Conservation (phyloP, 1,139 yeast species). For the Blastobotrys illinoisensis region DNA sequence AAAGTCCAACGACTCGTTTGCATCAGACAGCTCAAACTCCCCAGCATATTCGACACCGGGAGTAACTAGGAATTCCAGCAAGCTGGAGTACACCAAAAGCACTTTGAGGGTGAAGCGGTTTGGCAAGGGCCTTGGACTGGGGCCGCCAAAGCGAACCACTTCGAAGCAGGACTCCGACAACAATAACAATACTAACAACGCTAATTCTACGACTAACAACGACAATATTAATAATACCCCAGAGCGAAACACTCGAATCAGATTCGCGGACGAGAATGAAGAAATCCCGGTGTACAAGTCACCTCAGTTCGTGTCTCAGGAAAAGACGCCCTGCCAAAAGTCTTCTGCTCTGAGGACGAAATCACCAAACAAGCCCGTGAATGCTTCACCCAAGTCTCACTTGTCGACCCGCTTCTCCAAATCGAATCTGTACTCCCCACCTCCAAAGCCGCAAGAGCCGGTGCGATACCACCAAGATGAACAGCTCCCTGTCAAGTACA, state of each 20-base stretch:
- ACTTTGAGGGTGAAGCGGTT: slow-evolving; percentile 11
- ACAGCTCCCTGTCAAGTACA: background rate
- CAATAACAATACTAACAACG: background rate
- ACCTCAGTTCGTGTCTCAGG: background rate
- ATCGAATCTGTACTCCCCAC: slow-evolving; percentile 2
- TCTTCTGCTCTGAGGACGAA: background rate
- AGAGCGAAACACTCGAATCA: slow-evolving; percentile 11
- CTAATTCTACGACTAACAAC: slow-evolving; percentile 3
- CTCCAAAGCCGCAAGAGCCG: slow-evolving; percentile 13
- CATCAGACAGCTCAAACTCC: background rate
- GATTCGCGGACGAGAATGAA: slow-evolving; percentile 18
- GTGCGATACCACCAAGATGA: slow-evolving; percentile 6
- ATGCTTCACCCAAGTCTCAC: background rate
- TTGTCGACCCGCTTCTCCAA: background rate
- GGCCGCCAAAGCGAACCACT: slow-evolving; percentile 10
- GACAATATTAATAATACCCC: slow-evolving; percentile 3
- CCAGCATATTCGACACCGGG: slow-evolving; percentile 3
- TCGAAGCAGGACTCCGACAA: background rate
- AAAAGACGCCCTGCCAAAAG: background rate
- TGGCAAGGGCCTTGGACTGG: slow-evolving; percentile 11
- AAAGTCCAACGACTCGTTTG: background rate
- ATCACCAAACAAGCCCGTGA: background rate
- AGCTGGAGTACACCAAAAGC: slow-evolving; percentile 2
- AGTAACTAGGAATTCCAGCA: background rate
- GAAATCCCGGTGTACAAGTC: slow-evolving; percentile 13